Conservation (phyloP, 2,329 filamentous ascomycete genomes). For the Teratosphaeria destructans region DNA sequence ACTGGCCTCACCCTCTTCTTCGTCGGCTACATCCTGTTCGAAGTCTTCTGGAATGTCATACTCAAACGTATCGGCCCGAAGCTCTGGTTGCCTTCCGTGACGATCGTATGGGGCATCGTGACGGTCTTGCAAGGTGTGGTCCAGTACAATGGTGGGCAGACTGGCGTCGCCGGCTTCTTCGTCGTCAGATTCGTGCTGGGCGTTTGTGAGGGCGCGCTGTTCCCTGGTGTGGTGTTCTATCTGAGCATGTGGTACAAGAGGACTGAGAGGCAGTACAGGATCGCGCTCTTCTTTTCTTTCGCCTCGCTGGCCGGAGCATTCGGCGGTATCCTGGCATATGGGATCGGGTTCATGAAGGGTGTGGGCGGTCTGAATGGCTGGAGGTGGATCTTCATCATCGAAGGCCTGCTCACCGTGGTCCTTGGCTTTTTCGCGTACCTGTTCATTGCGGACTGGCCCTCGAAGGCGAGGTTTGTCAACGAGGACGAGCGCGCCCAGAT, state of each 20-base stretch:
- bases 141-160: constrained; percentile 17
- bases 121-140: constrained; percentile 20
- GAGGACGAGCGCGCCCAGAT: constrained; percentile 51
- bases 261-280: constrained; percentile 54
- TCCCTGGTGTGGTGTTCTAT: constrained; percentile 54
- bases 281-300: constrained; percentile 47
- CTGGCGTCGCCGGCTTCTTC: constrained; percentile 22
- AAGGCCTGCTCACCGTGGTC: constrained; percentile 35
- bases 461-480: constrained; percentile 37
- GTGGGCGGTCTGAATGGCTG: constrained; percentile 43
- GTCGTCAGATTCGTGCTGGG: constrained; percentile 32
- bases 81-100: constrained; percentile 30
- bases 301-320: constrained; percentile 48
- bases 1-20: constrained; percentile 52
- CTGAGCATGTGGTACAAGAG: constrained; percentile 68
- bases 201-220: constrained; percentile 41
- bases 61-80: constrained; percentile 36
- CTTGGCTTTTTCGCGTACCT: not conserved
- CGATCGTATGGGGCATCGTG: constrained; percentile 32
- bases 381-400: constrained; percentile 44
- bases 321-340: constrained; percentile 36
- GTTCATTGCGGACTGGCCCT: constrained; percentile 32
- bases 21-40: constrained; percentile 59
- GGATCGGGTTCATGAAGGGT: constrained; percentile 38
- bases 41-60: constrained; percentile 31